Conservation (phyloP, 1,284 basidiomycete genomes). For the Microbotryomycetes sp. region DNA sequence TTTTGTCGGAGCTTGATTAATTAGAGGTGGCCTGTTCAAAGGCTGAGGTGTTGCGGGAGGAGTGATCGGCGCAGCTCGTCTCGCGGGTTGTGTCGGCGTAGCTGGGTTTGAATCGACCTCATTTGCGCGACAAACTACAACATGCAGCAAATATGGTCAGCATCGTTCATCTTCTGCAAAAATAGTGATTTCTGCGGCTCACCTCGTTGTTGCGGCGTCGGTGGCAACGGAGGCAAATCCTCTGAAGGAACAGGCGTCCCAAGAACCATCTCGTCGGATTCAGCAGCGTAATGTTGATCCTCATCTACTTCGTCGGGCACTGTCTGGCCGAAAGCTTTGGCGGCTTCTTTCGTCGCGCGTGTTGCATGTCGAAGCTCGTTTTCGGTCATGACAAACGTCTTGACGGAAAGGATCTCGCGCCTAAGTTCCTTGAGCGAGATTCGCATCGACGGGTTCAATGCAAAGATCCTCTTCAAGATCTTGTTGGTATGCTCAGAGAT, state of each 20-base stretch:
- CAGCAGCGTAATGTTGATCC: conserved; percentile 1
- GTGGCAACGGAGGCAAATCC: not conserved
- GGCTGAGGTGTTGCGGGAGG: conserved; percentile 27
- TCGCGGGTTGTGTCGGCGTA: conserved; percentile 17
- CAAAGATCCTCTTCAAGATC: conserved; percentile 55
- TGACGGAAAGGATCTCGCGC: conserved; percentile 52
- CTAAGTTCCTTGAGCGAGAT: conserved; percentile 58
- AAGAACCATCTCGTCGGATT: not conserved
- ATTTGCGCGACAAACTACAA: no score
- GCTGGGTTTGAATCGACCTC: conserved; percentile 1
- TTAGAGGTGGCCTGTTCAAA: conserved; percentile 4
- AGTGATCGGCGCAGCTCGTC: conserved; percentile 20
- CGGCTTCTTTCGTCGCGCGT: conserved; percentile 39
- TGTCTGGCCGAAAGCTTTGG: conserved; percentile 34
- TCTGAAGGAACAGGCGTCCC: not conserved
- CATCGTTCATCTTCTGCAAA: no score
- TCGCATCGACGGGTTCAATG: conserved; percentile 45
- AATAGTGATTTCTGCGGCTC: no score
- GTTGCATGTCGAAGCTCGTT: conserved; percentile 50
- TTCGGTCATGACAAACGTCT: conserved; percentile 61
- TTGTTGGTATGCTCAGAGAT: conserved; percentile 57
- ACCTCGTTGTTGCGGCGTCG: not conserved
- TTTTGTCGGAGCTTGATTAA: not conserved
- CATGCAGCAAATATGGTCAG: no score
- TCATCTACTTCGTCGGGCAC: not conserved